Base-by-base conservation (phyloP, 2,329 filamentous ascomycete genomes). In the Bipolaris gigantea region DNA sequence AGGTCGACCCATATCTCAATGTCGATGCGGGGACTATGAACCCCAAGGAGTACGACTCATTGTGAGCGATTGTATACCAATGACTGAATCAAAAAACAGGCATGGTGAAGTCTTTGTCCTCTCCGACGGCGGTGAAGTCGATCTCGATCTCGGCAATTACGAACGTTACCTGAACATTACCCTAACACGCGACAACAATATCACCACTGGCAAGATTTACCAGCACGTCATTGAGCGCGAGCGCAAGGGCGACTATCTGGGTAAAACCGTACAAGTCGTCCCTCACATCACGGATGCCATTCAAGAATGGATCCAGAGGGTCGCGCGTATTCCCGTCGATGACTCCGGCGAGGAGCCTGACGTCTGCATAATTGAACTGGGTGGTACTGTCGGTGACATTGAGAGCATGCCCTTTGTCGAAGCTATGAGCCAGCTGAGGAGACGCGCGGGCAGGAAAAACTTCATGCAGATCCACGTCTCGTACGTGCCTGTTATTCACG, bases 131-230 rank as follows among this genome's bases (percentile, higher is more conserved):
- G 89, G 89, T 63, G 89, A 90, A 75, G 84, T 86, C 59, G 87
- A 90, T 69, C 82, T 90, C 54, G 88, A 90, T 72, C 80, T 90
- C 32, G 88, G 88, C 61, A 90, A 90, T 75, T 90, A 89, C 76
- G 88, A 90, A 73, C 83, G 88, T 39, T 96, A 96, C 72, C 86
- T 96, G 50, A 87, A 88, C 69, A 87, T 93, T 61, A 89, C 87
- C 50, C 82, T 97, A 57, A 90, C 86, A 8, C 82, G 87, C 57
- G 92, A 96, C 65, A 91, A 93, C 80, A 97, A 97, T 76, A 96
- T 99, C 76, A 99, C 94, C 3, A 96, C 93, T 5, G 94, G 94
- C 71, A 97, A 97, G 80, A 91, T 97, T 64, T 97, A 97, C 77
- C 83, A 90, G 70, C 85, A 89, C 67, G 92, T 97, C 49, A 92